Evolutionary conservation across 78 protist species (phyloP).

Genomic region (Salpingoeca rosetta): DNA sequence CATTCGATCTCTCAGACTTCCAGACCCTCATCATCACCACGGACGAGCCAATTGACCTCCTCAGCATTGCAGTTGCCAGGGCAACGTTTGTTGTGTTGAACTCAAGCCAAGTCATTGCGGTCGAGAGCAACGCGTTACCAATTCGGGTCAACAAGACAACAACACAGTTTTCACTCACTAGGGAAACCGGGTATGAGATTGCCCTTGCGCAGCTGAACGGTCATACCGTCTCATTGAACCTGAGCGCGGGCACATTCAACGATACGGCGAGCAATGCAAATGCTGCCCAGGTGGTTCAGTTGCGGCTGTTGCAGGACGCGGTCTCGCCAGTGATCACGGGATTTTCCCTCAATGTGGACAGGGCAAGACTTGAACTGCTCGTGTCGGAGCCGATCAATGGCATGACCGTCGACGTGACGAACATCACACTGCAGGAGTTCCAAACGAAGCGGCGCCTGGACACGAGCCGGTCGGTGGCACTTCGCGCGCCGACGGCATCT

Average conservation of each 20-base stretch:
- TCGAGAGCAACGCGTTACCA: not conserved
- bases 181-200: not conserved
- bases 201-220: not conserved
- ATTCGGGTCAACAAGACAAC: not conserved
- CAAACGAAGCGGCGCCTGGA: too few relatives aligned
- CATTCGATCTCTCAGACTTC: too few relatives aligned
- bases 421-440: not conserved
- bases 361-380: not conserved
- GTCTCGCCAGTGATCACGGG: not conserved
- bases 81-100: not conserved
- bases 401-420: not conserved
- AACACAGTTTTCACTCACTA: not conserved
- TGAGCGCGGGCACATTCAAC: not conserved
- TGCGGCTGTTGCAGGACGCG: not conserved
- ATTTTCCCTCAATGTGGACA: not conserved
- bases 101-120: not conserved
- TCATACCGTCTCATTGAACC: not conserved
- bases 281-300: not conserved
- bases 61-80: not conserved
- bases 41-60: not conserved
- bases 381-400: not conserved
- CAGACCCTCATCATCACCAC: not conserved
- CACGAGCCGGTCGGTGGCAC: too few relatives aligned
- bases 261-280: not conserved
- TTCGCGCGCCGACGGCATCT: too few relatives aligned